phyloP scores from a whole-genome alignment of 257 asterid genomes.

The Hygrophila difformis region DNA sequence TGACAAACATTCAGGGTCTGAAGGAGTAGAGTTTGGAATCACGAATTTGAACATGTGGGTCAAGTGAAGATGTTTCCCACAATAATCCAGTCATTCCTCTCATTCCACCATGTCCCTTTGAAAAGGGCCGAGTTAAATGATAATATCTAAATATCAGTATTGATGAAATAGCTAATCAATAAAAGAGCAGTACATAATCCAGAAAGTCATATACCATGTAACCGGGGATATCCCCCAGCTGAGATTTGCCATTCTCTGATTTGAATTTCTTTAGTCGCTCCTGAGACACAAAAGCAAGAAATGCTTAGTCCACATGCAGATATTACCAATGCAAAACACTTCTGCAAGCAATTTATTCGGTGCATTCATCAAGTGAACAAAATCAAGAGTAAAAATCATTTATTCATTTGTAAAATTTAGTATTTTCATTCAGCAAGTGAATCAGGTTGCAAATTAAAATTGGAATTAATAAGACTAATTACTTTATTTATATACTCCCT shows the following conservation, averaged over 20 bases:
- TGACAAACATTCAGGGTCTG: no score
- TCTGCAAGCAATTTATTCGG: conserved; percentile 1
- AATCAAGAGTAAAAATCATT: not conserved
- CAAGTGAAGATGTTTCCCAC: conserved; percentile 98
- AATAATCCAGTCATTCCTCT: conserved; percentile 98
- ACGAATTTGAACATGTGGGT: no score
- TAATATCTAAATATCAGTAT: no score
- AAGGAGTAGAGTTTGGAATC: no score
- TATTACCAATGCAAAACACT: not conserved
- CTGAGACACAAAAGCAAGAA: conserved; percentile 25
- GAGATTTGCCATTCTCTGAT: conserved; percentile 80
- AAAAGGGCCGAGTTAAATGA: conserved; percentile 9
- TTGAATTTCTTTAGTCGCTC: conserved; percentile 72
- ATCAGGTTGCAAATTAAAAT: not conserved
- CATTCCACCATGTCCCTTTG: conserved; percentile 97
- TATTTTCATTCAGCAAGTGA: no score
- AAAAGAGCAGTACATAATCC: not conserved
- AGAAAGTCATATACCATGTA: conserved; percentile 46
- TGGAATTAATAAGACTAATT: no score
- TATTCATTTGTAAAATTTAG: conserved; percentile 7
- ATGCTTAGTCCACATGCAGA: not conserved
- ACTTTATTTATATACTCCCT: no score
- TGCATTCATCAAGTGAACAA: conserved; percentile 9
- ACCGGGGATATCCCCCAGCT: conserved; percentile 70
- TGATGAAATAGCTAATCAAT: no score